These are phyloP conservation scores for Pythium chondricola DNA, from an alignment of 352 stramenopile genomes.

Conservation along the genomic window DNA sequence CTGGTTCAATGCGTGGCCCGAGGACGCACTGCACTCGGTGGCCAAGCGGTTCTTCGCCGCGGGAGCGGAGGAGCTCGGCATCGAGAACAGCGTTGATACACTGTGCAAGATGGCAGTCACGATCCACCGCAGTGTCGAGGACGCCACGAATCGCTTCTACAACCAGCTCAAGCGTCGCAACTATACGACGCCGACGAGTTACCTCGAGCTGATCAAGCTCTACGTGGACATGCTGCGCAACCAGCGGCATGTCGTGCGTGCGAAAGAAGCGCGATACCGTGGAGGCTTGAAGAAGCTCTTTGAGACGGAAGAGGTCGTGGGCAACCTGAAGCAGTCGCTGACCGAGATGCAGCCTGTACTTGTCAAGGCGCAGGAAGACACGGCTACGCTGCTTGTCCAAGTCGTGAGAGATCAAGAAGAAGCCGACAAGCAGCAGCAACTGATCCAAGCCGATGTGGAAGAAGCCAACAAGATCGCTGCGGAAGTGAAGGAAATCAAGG, in stretches of 20 bases:
- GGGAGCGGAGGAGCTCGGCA: constrained; percentile 79
- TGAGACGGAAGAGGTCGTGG: constrained; percentile 91
- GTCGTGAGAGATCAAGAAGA: constrained; percentile 89
- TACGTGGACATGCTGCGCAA: constrained; percentile 90
- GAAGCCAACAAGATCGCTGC: constrained; percentile 88
- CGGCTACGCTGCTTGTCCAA: constrained; percentile 72
- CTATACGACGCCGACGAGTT: constrained; percentile 95
- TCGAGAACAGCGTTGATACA: constrained; percentile 83
- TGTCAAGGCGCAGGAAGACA: constrained; percentile 87
- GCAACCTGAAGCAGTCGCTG: constrained; percentile 86
- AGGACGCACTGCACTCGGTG: constrained; percentile 91
- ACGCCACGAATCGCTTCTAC: constrained; percentile 72
- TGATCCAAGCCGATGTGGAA: constrained; percentile 89
- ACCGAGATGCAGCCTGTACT: constrained; percentile 91
- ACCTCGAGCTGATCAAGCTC: constrained; percentile 92
- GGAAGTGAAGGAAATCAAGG: constrained; percentile 91
- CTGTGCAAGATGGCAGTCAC: constrained; percentile 91
- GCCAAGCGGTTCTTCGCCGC: constrained; percentile 86
- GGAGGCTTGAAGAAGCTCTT: constrained; percentile 89
- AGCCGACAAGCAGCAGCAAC: constrained; percentile 86
- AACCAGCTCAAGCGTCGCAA: constrained; percentile 85
- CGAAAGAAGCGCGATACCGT: constrained; percentile 77
- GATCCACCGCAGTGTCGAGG: constrained; percentile 91
- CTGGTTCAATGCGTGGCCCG: constrained; percentile 95
- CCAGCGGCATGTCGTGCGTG: constrained; percentile 77